A percentile compares a stretch with the other conserved stretches of the same genome.
These are phyloP conservation scores for Naematelia encephala DNA, from an alignment of 768 basidiomycete genomes.

Conservation along the genomic window DNA sequence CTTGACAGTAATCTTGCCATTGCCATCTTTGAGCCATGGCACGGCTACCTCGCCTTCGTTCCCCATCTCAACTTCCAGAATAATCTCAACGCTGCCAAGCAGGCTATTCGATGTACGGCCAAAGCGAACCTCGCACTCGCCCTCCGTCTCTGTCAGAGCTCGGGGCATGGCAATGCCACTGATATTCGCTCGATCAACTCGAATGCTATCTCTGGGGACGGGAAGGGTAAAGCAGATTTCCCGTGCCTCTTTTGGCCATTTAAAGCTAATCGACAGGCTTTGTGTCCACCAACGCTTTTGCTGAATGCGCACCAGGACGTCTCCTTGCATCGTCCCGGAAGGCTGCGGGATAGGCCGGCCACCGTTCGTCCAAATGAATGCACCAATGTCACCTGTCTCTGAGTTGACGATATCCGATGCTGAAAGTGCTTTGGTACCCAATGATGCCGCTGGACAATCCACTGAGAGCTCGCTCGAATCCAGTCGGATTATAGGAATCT, in stretches of 20 bases:
- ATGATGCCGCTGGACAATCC: background rate
- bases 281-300: slow-evolving; percentile 8
- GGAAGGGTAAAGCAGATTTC: slow-evolving; percentile 13
- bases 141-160: background rate
- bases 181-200: slow-evolving; percentile 9
- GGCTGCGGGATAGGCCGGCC: background rate
- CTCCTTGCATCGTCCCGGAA: slow-evolving; percentile 11
- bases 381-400: slow-evolving; percentile 9
- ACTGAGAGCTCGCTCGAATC: background rate
- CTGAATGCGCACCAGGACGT: slow-evolving; percentile 12
- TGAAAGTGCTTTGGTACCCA: background rate
- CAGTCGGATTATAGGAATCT: slow-evolving; percentile 20
- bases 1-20: slow-evolving; percentile 16
- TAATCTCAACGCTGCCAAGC: slow-evolving; percentile 6
- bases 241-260: slow-evolving; percentile 9
- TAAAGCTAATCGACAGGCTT: slow-evolving; percentile 7
- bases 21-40: slow-evolving; percentile 15
- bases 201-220: background rate
- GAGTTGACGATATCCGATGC: background rate
- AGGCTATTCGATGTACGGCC: background rate
- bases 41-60: slow-evolving; percentile 3
- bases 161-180: slow-evolving; percentile 8
- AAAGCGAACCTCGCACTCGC: slow-evolving; percentile 4
- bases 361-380: slow-evolving; percentile 16
- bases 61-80: slow-evolving; percentile 7